A percentile compares a stretch with the other conserved stretches of the same genome.
Conservation (phyloP, 2,329 filamentous ascomycete genomes). For the Fusarium anthophilum region DNA sequence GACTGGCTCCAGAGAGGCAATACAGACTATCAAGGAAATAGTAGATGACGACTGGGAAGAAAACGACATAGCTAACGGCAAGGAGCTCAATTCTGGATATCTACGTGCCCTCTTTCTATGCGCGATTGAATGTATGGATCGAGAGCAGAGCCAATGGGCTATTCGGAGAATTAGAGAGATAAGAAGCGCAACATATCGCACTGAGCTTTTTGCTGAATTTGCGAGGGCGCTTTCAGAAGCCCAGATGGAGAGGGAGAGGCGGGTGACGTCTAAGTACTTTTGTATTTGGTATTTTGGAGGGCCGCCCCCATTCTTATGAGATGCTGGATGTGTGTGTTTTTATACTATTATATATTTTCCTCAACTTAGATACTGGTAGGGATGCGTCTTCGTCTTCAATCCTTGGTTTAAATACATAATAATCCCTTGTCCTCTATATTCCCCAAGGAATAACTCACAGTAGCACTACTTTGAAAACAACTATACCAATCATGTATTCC, state of each 20-base stretch:
- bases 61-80: not conserved
- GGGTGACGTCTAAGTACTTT: not conserved
- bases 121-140: not conserved
- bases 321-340: too few species aligned
- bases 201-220: not conserved
- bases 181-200: not conserved
- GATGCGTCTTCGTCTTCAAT: rapidly evolving
- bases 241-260: not conserved
- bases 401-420: too few species aligned
- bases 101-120: not conserved
- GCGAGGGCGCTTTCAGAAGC: not conserved
- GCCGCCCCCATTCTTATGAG: not conserved
- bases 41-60: not conserved
- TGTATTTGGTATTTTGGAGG: not conserved
- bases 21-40: not conserved
- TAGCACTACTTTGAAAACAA: too few species aligned
- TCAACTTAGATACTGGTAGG: too few species aligned
- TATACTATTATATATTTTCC: too few species aligned
- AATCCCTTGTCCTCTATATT: too few species aligned
- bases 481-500: too few species aligned
- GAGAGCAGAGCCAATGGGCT: not conserved
- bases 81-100: not conserved
- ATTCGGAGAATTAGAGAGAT: not conserved
- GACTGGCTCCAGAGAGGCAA: not conserved
- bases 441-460: rapidly evolving